phyloP scores from a whole-genome alignment of 2,329 filamentous ascomycete genomes.

The Aspergillus candidus region DNA sequence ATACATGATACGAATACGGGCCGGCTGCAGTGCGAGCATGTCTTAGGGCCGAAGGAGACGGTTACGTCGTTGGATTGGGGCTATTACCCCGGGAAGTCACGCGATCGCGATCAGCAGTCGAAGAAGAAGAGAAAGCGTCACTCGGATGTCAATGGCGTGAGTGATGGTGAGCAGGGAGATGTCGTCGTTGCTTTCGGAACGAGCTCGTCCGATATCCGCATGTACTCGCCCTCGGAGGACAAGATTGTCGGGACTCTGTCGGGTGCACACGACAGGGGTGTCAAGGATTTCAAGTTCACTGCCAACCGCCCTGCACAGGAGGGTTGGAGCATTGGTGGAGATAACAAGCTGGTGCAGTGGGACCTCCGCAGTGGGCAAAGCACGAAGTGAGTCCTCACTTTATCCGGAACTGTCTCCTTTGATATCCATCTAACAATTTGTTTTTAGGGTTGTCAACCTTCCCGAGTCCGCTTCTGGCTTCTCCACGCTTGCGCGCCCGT shows the following conservation, averaged over 20 bases:
- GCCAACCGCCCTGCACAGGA: slow-evolving; percentile 33
- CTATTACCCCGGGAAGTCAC: slow-evolving; percentile 32
- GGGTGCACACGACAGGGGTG: slow-evolving; percentile 43
- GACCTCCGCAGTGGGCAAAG: slow-evolving; percentile 41
- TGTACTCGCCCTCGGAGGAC: slow-evolving; percentile 46
- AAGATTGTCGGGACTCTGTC: slow-evolving; percentile 41
- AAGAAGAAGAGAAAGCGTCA: slow-evolving; percentile 50
- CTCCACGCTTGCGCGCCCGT: slow-evolving; percentile 36
- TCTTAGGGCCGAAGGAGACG: slow-evolving; percentile 40
- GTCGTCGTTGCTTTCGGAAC: slow-evolving; percentile 47
- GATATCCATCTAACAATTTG: slow-evolving; percentile 10
- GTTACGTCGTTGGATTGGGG: slow-evolving; percentile 50
- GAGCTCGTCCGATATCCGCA: slow-evolving; percentile 43
- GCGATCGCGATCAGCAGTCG: slow-evolving; percentile 32
- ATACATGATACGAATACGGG: slow-evolving; percentile 48
- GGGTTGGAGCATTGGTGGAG: slow-evolving; percentile 50
- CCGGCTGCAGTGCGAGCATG: slow-evolving; percentile 47
- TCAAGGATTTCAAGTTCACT: slow-evolving; percentile 48
- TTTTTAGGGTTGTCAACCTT: slow-evolving; percentile 38
- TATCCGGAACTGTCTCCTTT: slow-evolving; percentile 4
- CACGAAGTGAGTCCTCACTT: slow-evolving; percentile 33
- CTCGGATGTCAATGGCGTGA: slow-evolving; percentile 35
- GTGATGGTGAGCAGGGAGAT: slow-evolving; percentile 33
- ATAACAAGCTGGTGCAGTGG: slow-evolving; percentile 50
- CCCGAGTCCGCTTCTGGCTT: slow-evolving; percentile 34